These are phyloP conservation scores for Phytopythium montanum DNA, from an alignment of 352 stramenopile genomes.

Conservation along the genomic window DNA sequence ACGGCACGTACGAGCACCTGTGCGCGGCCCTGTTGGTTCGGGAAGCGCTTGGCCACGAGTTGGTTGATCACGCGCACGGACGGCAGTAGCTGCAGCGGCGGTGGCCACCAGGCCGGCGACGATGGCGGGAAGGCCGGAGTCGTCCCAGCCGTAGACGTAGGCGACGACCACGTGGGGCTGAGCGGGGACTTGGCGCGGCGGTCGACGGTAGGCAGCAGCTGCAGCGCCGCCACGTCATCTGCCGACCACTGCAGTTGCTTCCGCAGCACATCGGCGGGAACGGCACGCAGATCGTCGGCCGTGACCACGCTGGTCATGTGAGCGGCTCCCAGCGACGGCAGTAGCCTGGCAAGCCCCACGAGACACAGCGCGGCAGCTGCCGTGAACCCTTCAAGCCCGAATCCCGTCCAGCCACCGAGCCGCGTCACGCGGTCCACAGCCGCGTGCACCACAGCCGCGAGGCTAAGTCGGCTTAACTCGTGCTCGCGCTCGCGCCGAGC, in stretches of 20 bases:
- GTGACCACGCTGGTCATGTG: constrained; percentile 23
- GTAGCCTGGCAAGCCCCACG: constrained; percentile 56
- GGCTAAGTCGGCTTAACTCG: constrained; percentile 33
- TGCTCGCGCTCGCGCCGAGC: constrained; percentile 23
- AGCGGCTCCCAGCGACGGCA: constrained; percentile 6
- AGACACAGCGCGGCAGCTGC: constrained; percentile 46
- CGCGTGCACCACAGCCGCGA: constrained; percentile 36
- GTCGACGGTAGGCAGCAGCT: constrained; percentile 9
- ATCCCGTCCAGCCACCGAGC: constrained; percentile 54
- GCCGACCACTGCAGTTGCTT: constrained; percentile 53
- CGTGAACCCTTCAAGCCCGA: constrained; percentile 72
- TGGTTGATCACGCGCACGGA: constrained; percentile 43
- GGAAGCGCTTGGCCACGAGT: constrained; percentile 54
- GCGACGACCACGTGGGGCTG: constrained; percentile 9
- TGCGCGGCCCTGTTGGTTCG: constrained; percentile 70
- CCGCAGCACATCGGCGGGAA: constrained; percentile 29
- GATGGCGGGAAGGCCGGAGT: neutral
- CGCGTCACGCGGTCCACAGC: constrained; percentile 18
- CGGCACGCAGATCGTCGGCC: constrained; percentile 25
- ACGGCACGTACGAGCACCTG: constrained; percentile 47
- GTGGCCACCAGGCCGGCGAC: neutral
- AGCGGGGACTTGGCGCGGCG: constrained; percentile 44
- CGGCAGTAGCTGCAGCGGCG: constrained; percentile 31
- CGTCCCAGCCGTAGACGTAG: neutral
- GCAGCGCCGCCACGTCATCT: constrained; percentile 47